These are phyloP conservation scores for Xylaria telfairii DNA, from an alignment of 495 filamentous ascomycete genomes.

Conservation along the genomic window DNA sequence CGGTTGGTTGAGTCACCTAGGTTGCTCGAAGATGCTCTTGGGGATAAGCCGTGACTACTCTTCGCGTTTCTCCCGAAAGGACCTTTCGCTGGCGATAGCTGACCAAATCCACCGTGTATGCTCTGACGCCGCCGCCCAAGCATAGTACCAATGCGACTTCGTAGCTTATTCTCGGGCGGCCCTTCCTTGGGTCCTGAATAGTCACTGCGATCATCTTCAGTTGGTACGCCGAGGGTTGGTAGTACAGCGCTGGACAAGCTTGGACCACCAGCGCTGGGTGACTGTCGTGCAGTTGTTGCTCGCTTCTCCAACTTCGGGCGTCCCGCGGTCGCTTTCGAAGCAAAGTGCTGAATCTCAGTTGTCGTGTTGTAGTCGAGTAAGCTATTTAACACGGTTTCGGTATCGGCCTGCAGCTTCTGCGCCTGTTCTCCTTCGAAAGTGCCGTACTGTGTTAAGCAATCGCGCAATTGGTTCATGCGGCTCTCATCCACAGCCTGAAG, in stretches of 20 bases:
- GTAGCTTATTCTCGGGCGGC: constrained; percentile 58
- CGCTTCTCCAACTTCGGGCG: constrained; percentile 56
- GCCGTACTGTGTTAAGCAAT: constrained; percentile 88
- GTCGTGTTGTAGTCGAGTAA: constrained; percentile 87
- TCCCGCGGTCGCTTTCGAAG: constrained; percentile 54
- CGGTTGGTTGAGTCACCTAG: constrained; percentile 58
- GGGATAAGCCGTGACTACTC: constrained; percentile 58
- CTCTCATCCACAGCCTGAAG: constrained; percentile 91
- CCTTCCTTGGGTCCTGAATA: constrained; percentile 60
- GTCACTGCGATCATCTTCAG: constrained; percentile 65
- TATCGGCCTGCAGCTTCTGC: constrained; percentile 73
- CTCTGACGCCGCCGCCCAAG: constrained; percentile 70
- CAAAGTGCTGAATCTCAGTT: constrained; percentile 90
- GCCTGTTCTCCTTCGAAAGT: constrained; percentile 92
- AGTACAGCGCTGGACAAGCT: constrained; percentile 38
- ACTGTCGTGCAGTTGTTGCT: constrained; percentile 46
- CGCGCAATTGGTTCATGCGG: constrained; percentile 87
- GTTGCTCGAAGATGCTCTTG: constrained; percentile 60
- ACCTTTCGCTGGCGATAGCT: constrained; percentile 51
- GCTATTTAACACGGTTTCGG: constrained; percentile 81
- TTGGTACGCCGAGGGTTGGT: constrained; percentile 29
- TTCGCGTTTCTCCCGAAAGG: constrained; percentile 59
- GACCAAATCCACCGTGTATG: constrained; percentile 58
- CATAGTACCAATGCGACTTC: constrained; percentile 81
- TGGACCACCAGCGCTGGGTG: constrained; percentile 45